Base-by-base conservation (phyloP, 495 filamentous ascomycete species). In the Penicillium cosmopolitanum region DNA sequence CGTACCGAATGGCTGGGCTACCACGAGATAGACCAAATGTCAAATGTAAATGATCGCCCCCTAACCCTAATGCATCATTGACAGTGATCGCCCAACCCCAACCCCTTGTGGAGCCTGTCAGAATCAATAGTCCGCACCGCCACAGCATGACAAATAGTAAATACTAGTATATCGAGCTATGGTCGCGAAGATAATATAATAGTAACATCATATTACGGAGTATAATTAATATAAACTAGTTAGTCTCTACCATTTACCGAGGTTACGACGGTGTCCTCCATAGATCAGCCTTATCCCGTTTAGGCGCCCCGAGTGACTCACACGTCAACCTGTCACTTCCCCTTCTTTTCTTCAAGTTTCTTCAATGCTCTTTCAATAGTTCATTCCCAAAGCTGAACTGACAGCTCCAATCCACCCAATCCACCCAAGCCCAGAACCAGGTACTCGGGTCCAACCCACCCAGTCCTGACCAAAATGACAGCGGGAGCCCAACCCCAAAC, bases 81-180 rank as follows among this genome's bases (percentile, higher is more conserved):
- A 63, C 60, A 66, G 61, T 55, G 66, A 63, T 69, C 63, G 58
- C 28, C 28, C 61, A 19, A 23, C 23, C 23, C 23, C 23, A 23
- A 23, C 23, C 23, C 58, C 51, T 40, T 51, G 47, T 57, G 53
- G 42, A 19, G 23, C 59, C 57, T 61, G 55, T 64, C 56, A 58
- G 18, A 68, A 66, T 70, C 66, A 55, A 68, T 68, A 70, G 63
- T 60, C 47, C 44, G 65, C 66, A 68, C 68, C 68, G 68, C 66
- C 68, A 70, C 68, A 70, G 43, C 53, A 28, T 68, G 66, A 70
- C 66, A 68, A 70, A 68, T 70, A 64, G 53, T 18, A 0, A 16
- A 13, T 19, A 19, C 1, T 8, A 18, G 3, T 43, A 12, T 28
- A 7, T 5, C 6, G 28, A 31, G 28, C 28, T 8, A 31, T 31